Evolutionary conservation across 345 rosid species (phyloP).

Genomic region (Cardiospermum halicacabum): DNA sequence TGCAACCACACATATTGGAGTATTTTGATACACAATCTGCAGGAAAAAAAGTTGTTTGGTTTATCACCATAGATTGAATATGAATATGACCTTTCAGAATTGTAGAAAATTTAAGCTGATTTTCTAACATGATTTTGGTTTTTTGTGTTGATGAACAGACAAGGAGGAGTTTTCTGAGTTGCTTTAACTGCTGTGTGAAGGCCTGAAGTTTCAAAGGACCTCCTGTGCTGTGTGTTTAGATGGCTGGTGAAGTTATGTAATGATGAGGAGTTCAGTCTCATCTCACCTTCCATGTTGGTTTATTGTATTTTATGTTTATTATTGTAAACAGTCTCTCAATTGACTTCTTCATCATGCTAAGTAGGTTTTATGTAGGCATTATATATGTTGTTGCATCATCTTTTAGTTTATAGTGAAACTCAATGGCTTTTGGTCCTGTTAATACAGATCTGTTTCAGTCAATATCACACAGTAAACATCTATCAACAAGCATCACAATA

Average conservation of each 20-base stretch:
- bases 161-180: slow-evolving; percentile 71
- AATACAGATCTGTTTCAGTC: too few species aligned
- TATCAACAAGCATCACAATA: background rate
- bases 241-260: background rate
- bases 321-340: background rate
- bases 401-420: background rate
- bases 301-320: background rate
- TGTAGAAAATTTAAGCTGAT: background rate
- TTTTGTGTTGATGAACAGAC: slow-evolving; percentile 31
- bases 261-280: slow-evolving; percentile 4
- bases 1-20: background rate
- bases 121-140: background rate
- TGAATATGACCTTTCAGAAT: background rate
- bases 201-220: slow-evolving; percentile 30
- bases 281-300: background rate
- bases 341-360: slow-evolving; percentile 1
- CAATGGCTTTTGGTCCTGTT: too few species aligned
- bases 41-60: background rate
- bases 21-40: background rate
- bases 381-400: background rate
- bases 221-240: background rate
- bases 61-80: background rate
- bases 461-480: background rate
- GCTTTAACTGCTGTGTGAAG: slow-evolving; percentile 77
- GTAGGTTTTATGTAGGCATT: background rate